These are phyloP conservation scores for Penicillium sp. DNA, from an alignment of 2,329 filamentous ascomycete genomes.

Conservation along the genomic window DNA sequence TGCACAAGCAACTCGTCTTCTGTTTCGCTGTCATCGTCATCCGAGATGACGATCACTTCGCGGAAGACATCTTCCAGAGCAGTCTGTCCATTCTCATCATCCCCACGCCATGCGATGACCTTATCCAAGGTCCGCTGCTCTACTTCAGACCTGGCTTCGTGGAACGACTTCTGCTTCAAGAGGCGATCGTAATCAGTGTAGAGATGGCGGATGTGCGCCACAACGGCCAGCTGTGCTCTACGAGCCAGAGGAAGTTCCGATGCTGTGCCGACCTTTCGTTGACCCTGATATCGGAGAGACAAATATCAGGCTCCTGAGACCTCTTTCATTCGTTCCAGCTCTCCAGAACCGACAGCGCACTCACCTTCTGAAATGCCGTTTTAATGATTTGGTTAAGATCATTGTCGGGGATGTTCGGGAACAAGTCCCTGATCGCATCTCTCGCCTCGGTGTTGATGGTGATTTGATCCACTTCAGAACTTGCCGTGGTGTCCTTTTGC, in stretches of 20 bases:
- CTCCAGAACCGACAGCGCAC: constrained; percentile 7
- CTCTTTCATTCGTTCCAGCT: not conserved
- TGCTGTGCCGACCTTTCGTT: constrained; percentile 53
- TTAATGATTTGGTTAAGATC: constrained; percentile 54
- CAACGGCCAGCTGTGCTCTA: constrained; percentile 55
- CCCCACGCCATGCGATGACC: constrained; percentile 58
- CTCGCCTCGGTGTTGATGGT: constrained; percentile 53
- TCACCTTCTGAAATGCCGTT: constrained; percentile 55
- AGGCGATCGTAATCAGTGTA: constrained; percentile 59
- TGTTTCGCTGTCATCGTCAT: constrained; percentile 50
- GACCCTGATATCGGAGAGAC: constrained; percentile 37
- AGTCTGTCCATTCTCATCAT: constrained; percentile 48
- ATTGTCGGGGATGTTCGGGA: constrained; percentile 56
- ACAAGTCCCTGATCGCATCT: constrained; percentile 55
- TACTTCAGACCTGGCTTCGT: constrained; percentile 50
- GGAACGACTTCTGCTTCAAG: constrained; percentile 48
- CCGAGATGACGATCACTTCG: constrained; percentile 59
- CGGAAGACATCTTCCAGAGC: constrained; percentile 58
- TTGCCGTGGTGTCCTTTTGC: constrained; percentile 18
- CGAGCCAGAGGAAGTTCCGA: constrained; percentile 49
- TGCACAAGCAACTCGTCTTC: constrained; percentile 31
- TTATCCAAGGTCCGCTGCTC: constrained; percentile 52
- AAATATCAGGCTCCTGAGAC: constrained; percentile 14
- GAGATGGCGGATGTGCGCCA: constrained; percentile 56
- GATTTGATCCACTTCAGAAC: constrained; percentile 35